Percentiles rank a stretch among this genome's conserved stretches.
phyloP scores from a whole-genome alignment of 2,329 filamentous ascomycete species.

The Penicillium capsulatum region DNA sequence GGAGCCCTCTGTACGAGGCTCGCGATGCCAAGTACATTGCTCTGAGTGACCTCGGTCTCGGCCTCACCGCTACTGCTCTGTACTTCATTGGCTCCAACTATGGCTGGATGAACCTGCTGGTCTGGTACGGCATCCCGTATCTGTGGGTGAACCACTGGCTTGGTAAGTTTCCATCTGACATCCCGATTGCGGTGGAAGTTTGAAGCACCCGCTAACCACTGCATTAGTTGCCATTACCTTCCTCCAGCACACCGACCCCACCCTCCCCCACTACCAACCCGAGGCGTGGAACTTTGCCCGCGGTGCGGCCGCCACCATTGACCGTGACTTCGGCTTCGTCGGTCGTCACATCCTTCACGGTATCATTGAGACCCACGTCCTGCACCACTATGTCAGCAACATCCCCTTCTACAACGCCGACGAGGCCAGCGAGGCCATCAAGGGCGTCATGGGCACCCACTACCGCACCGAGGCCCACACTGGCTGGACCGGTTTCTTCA shows the following conservation, averaged over 20 bases:
- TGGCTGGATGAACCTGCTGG: conserved; percentile 78
- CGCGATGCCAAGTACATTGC: conserved; percentile 84
- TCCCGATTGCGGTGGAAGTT: neutral
- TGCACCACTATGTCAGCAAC: conserved; percentile 93
- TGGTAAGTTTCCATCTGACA: conserved; percentile 57
- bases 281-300: conserved; percentile 89
- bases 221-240: conserved; percentile 84
- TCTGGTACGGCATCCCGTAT: conserved; percentile 95
- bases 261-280: conserved; percentile 84
- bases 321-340: conserved; percentile 95
- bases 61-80: conserved; percentile 59
- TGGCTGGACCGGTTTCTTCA: conserved; percentile 77
- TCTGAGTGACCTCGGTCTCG: conserved; percentile 78
- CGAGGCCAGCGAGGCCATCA: conserved; percentile 90
- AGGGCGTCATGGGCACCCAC: conserved; percentile 89
- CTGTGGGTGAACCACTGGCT: conserved; percentile 99
- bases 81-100: conserved; percentile 69
- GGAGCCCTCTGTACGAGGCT: conserved; percentile 84
- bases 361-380: conserved; percentile 95
- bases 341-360: conserved; percentile 87
- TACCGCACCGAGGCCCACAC: conserved; percentile 79
- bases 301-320: conserved; percentile 90
- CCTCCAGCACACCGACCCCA: conserved; percentile 94
- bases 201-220: neutral
- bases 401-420: conserved; percentile 98